Evolutionary conservation across 2,329 filamentous ascomycete genomes (phyloP).

Genomic region (Diaporthe sp.): DNA sequence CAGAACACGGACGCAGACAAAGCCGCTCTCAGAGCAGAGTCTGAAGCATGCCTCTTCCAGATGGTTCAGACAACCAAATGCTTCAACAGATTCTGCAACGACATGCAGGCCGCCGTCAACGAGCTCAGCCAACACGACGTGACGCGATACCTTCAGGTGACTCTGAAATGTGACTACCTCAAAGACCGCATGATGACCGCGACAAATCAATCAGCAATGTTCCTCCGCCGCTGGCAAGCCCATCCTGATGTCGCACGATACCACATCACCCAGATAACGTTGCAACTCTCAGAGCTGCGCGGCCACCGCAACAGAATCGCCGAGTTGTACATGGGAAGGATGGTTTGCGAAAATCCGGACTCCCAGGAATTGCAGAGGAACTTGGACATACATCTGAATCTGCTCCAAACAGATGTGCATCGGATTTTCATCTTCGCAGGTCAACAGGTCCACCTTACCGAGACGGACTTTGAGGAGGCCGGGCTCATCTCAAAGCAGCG

Average conservation of each 20-base stretch:
- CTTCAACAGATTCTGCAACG: neutral
- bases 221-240: neutral
- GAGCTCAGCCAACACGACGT: neutral
- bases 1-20: neutral
- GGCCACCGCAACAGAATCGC: neutral
- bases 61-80: neutral
- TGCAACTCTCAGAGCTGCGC: neutral
- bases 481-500: too few relatives aligned
- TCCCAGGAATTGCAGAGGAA: neutral
- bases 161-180: neutral
- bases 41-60: neutral
- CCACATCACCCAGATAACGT: neutral
- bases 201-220: neutral
- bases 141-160: neutral
- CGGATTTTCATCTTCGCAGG: neutral
- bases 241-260: neutral
- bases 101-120: conserved; percentile 4
- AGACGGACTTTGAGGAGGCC: neutral
- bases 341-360: neutral
- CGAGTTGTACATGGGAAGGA: neutral
- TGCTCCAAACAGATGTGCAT: neutral
- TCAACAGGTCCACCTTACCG: neutral
- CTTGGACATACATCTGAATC: neutral
- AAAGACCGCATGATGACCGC: neutral
- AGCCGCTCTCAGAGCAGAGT: neutral